Conservation (phyloP, 2,329 filamentous ascomycete genomes). For the Epichloe uncinata region DNA sequence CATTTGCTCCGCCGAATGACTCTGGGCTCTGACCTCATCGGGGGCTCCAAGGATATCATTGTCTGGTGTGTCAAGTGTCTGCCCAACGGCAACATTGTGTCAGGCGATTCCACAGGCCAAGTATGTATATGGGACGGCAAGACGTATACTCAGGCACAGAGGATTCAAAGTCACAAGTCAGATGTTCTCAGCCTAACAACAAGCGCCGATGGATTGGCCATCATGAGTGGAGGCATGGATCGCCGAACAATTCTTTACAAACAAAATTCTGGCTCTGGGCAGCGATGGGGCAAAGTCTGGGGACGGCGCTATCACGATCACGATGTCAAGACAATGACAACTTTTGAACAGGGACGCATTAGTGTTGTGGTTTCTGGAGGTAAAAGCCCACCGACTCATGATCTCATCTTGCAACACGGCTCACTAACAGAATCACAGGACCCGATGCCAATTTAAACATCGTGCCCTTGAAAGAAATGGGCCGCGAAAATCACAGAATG, state of each 20-base stretch:
- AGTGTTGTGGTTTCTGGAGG: slow-evolving; percentile 88
- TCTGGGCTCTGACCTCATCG: slow-evolving; percentile 62
- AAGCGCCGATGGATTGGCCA: slow-evolving; percentile 67
- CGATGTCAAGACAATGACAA: slow-evolving; percentile 88
- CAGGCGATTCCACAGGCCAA: slow-evolving; percentile 88
- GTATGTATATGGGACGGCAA: slow-evolving; percentile 88
- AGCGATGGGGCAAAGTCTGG: slow-evolving; percentile 73
- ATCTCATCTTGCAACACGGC: neutral
- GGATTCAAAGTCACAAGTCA: slow-evolving; percentile 74
- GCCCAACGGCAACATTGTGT: slow-evolving; percentile 78
- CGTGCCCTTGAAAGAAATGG: slow-evolving; percentile 57
- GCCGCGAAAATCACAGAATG: slow-evolving; percentile 71
- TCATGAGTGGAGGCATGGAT: slow-evolving; percentile 88
- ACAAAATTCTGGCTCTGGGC: slow-evolving; percentile 43
- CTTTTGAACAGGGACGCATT: slow-evolving; percentile 70
- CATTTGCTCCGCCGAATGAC: slow-evolving; percentile 70
- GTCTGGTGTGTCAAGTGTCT: slow-evolving; percentile 91
- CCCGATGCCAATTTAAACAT: slow-evolving; percentile 77
- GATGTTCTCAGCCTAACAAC: slow-evolving; percentile 82
- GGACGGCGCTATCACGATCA: slow-evolving; percentile 81
- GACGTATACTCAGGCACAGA: slow-evolving; percentile 77
- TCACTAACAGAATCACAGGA: slow-evolving; percentile 33
- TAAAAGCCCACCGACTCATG: slow-evolving; percentile 25
- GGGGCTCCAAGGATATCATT: slow-evolving; percentile 71
- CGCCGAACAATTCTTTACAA: slow-evolving; percentile 75